Evolutionary conservation across 73 alveolate species (phyloP).

Genomic region (Blepharisma japonicum): DNA sequence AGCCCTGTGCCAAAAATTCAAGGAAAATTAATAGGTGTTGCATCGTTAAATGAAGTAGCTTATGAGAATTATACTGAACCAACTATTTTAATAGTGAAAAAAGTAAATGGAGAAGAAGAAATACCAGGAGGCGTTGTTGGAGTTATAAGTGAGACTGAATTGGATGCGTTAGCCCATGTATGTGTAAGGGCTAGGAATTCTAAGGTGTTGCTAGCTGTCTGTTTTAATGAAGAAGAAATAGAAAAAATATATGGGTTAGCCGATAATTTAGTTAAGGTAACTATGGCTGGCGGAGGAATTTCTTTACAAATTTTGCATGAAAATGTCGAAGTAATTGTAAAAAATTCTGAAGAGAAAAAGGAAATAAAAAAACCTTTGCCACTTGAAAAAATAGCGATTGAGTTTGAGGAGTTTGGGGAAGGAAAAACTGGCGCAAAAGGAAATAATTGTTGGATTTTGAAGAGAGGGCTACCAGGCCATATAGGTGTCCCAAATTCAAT

Average conservation of each 20-base stretch:
- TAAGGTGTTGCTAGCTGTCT: conserved; percentile 59
- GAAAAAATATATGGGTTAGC: too few relatives aligned
- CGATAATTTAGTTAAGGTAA: too few relatives aligned
- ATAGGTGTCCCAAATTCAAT: conserved; percentile 9
- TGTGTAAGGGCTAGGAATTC: conserved; percentile 86
- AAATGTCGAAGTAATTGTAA: too few relatives aligned
- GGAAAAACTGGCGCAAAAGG: conserved; percentile 24
- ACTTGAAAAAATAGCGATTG: not conserved
- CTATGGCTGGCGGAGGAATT: too few relatives aligned
- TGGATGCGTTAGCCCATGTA: conserved; percentile 85
- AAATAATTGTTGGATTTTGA: not conserved
- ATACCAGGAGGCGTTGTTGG: conserved; percentile 70
- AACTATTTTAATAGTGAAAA: conserved; percentile 67
- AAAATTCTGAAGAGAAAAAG: too few relatives aligned
- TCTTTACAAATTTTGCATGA: too few relatives aligned
- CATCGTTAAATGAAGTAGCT: conserved; percentile 56
- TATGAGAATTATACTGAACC: conserved; percentile 55
- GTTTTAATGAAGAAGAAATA: conserved; percentile 51
- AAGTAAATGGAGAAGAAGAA: conserved; percentile 83
- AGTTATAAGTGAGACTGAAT: conserved; percentile 59
- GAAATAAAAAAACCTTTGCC: not conserved
- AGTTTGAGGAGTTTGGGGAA: not conserved
- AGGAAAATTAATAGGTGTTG: conserved; percentile 42
- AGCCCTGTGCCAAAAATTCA: conserved; percentile 47
- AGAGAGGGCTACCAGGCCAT: not conserved